A percentile compares a stretch with the other conserved stretches of the same genome.
Evolutionary conservation across 257 asterid species (phyloP).

Genomic region (Rubia yunnanensis): DNA sequence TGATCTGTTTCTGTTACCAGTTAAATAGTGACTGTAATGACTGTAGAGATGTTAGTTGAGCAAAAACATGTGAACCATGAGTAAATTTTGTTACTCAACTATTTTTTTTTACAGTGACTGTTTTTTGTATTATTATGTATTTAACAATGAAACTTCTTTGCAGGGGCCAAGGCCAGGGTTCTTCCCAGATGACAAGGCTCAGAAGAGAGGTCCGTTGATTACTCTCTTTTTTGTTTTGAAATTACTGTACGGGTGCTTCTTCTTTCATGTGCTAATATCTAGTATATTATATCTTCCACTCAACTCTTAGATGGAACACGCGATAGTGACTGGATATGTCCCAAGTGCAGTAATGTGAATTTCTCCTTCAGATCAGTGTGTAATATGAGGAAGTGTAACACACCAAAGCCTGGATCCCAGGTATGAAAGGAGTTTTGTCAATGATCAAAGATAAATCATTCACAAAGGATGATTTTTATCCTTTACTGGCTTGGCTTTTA

Average conservation of each 20-base stretch:
- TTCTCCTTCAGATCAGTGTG: slow-evolving; percentile 79
- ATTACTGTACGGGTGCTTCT: slow-evolving; percentile 1
- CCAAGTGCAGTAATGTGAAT: slow-evolving; percentile 81
- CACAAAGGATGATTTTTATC: not conserved
- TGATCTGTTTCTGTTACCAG: not conserved
- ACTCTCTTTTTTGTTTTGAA: not conserved
- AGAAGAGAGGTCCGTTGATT: slow-evolving; percentile 39
- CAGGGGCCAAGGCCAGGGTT: slow-evolving; percentile 75
- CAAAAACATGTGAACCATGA: not conserved
- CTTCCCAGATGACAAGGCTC: slow-evolving; percentile 54
- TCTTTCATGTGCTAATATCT: not conserved
- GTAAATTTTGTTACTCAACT: not conserved
- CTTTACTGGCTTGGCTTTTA: not conserved
- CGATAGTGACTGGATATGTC: slow-evolving; percentile 87
- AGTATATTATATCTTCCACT: slow-evolving; percentile 9
- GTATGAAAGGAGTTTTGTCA: slow-evolving; percentile 22
- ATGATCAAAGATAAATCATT: not conserved
- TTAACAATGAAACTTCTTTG: slow-evolving; percentile 2
- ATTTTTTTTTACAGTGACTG: not conserved
- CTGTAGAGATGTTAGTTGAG: not conserved
- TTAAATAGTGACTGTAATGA: not conserved
- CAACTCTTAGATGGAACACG: slow-evolving; percentile 61
- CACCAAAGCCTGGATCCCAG: slow-evolving; percentile 90
- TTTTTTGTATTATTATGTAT: not conserved
- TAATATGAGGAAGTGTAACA: slow-evolving; percentile 94